Base-by-base conservation (phyloP, 495 filamentous ascomycete genomes). In the Aspergillus steynii region DNA sequence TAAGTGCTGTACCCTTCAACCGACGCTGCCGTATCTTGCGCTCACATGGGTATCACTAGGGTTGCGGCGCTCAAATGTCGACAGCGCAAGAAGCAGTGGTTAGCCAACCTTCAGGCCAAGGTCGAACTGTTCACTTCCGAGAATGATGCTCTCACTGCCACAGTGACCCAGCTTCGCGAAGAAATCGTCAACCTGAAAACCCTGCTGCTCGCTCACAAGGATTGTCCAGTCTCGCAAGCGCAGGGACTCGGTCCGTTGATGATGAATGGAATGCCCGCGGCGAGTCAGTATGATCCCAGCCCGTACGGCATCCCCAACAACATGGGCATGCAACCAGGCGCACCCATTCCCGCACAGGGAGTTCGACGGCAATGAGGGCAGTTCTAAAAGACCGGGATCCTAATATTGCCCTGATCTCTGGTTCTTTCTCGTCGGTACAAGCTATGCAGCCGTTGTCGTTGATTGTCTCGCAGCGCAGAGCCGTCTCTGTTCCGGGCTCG, bases 11-110 rank as follows among this genome's bases (percentile, higher is more conserved):
- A 27, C 15, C 45, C n/a, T 51, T 29, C 12, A 8, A 2, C 52
- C 8, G 12, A 5, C 10, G 7, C 29, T 29, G 12, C 8, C 34
- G 25, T 42, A 27, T 9, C 4, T 64, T 15, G 32, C 5, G 37
- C 69, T 75, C 64, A 75, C 59, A 46, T 26, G 27, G 7, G 10
- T 14, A n/a, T 47, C 37, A n/a, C 10, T 8, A 98, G 95, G 71
- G 92, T 99, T 64, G 95, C 95, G 45, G 95, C 95, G 28, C 80
- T 99, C 54, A 99, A 99, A 74, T 99, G 95, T 78, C 89, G 95
- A 58, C 95, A 99, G 73, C 88, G 95, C 5, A 99, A 99, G 82
- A 99, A 99, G 80, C 95, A 98, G 71, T 99, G 95, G 95, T 86
- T 99, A 50, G 90, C 91, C 15, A 99, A 96, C 70, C 83, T 99